Conservation (phyloP, 2,329 filamentous ascomycete species). For the Incumbomyces lentus region DNA sequence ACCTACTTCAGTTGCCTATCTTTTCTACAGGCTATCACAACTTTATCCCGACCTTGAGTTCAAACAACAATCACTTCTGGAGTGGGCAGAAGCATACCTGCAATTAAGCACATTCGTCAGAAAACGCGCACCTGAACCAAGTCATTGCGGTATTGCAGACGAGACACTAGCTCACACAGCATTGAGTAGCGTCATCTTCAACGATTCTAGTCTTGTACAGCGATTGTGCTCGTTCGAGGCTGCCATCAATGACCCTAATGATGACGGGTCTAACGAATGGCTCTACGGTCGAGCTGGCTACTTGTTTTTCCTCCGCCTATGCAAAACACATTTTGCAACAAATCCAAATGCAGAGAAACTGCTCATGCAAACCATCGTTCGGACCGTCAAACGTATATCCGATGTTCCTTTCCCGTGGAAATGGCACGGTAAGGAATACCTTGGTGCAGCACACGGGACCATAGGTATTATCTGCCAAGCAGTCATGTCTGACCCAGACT, state of each 20-base stretch:
- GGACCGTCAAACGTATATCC: constrained; percentile 52
- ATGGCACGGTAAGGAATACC: constrained; percentile 53
- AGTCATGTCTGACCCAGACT: constrained; percentile 31
- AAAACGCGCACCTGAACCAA: constrained; percentile 27
- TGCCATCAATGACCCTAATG: constrained; percentile 11
- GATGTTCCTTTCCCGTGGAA: constrained; percentile 47
- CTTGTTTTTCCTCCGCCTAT: constrained; percentile 56
- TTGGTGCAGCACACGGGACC: constrained; percentile 58
- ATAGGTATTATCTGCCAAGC: constrained; percentile 64
- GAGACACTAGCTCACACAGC: constrained; percentile 41
- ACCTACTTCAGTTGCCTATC: constrained; percentile 46
- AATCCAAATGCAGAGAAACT: constrained; percentile 16
- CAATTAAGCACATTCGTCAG: constrained; percentile 9
- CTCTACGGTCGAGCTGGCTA: constrained; percentile 58
- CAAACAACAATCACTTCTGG: constrained; percentile 30
- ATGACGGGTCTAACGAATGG: constrained; percentile 49
- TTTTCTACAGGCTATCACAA: constrained; percentile 42
- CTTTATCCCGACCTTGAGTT: constrained; percentile 36
- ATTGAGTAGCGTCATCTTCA: constrained; percentile 35
- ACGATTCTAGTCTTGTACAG: constrained; percentile 32
- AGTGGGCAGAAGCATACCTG: constrained; percentile 41
- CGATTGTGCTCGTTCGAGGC: constrained; percentile 20
- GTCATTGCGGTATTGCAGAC: constrained; percentile 40
- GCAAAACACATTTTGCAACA: constrained; percentile 46
- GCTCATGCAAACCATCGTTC: constrained; percentile 43